A percentile compares a stretch with the other conserved stretches of the same genome.
Evolutionary conservation across 2,329 filamentous ascomycete genomes (phyloP).

Genomic region (Aspergillus latus): DNA sequence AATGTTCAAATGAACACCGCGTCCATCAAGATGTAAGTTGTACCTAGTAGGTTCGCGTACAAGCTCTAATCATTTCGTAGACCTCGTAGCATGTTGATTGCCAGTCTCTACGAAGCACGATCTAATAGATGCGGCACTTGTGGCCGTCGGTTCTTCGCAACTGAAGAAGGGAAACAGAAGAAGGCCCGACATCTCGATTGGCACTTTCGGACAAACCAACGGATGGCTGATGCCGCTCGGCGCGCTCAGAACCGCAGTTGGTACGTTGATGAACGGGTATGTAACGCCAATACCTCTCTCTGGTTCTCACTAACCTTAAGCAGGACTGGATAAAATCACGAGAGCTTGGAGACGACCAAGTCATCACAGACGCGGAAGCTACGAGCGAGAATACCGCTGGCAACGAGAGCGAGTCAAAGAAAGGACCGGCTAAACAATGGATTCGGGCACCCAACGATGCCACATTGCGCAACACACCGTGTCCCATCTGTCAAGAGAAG

Average conservation of each 20-base stretch:
- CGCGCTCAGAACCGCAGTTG: slow-evolving; percentile 88
- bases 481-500: slow-evolving; percentile 92
- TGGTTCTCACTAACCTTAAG: slow-evolving; percentile 10
- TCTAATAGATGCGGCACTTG: slow-evolving; percentile 90
- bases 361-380: slow-evolving; percentile 43
- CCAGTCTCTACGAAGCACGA: slow-evolving; percentile 73
- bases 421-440: slow-evolving; percentile 65
- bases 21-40: slow-evolving; percentile 70
- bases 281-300: slow-evolving; percentile 29
- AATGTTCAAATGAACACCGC: slow-evolving; percentile 59
- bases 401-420: slow-evolving; percentile 47
- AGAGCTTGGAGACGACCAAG: slow-evolving; percentile 69
- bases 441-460: slow-evolving; percentile 81
- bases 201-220: slow-evolving; percentile 93
- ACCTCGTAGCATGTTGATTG: slow-evolving; percentile 71
- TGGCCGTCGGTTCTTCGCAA: slow-evolving; percentile 78
- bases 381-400: slow-evolving; percentile 43
- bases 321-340: slow-evolving; percentile 88
- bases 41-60: slow-evolving; percentile 3
- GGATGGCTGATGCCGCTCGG: slow-evolving; percentile 81
- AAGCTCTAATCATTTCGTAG: slow-evolving; percentile 42
- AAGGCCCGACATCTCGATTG: slow-evolving; percentile 95
- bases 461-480: slow-evolving; percentile 71
- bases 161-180: slow-evolving; percentile 74
- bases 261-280: slow-evolving; percentile 86